Evolutionary conservation across 1,284 basidiomycete genomes (phyloP), one percentile per base, ranked within the genome.

Genomic region (Tranzscheliella williamsii): DNA sequence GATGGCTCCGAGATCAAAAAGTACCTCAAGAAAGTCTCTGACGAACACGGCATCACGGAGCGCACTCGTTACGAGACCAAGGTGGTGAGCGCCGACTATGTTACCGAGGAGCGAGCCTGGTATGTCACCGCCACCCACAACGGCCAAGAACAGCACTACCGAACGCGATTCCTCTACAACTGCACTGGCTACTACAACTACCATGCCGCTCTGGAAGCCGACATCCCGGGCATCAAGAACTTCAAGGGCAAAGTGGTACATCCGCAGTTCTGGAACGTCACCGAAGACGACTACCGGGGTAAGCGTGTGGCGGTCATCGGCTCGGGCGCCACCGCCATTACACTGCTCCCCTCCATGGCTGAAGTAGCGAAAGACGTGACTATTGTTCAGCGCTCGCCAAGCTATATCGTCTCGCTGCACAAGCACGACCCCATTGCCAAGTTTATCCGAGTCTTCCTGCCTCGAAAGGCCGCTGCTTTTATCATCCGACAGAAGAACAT

Each of bases 271-370:
- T 75, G 72, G 70, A 34, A 63, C 12, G 24, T 55, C 43, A 53
- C 42, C 26, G 62, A 68, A 31, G 48, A 54, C 16, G 68, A 76
- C 60, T 72, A 73, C 42, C 57, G 57, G 22, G 71, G 54, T 50
- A 76, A 76, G 67, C 50, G 62, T 24, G 68, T 76, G n/a, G 73
- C 71, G 18, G 65, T 76, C 39, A 68, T 76, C 24, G 73, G 73
- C 23, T 70, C 66, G 6, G 73, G 73, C 34, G 73, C 73, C 17
- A 76, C 73, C 23, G 73, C 73, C 24, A 66, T 76, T 43, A 76
- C 73, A 24, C 64, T 76, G 22, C 42, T 76, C 17, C 73, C 62
- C n/a, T 50, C 50, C 15, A 70, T 75, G 66, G 65, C 66, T 24
- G 31, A 53, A 17, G 38, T 53, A 9, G 62, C 72, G 29, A 51